Evolutionary conservation across 208 protist genomes (phyloP).

Genomic region (Leptomonas pyrrhocoris): DNA sequence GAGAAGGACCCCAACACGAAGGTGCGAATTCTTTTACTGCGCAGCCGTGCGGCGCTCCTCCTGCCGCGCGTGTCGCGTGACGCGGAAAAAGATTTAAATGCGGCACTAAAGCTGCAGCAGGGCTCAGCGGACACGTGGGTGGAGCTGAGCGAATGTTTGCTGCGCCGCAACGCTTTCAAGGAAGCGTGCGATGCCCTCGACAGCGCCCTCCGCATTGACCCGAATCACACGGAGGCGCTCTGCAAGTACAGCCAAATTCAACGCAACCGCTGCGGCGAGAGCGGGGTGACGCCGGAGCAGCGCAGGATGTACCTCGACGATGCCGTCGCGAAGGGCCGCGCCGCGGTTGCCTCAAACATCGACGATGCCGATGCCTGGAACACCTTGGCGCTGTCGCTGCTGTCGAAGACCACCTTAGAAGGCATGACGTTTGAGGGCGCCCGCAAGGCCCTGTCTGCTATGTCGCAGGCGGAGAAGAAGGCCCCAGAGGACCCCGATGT

Average conservation of each 20-base stretch:
- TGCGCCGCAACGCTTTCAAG: slow-evolving; percentile 72
- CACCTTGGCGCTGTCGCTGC: slow-evolving; percentile 66
- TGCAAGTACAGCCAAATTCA: slow-evolving; percentile 85
- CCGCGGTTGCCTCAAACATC: slow-evolving; percentile 56
- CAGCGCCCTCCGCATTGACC: slow-evolving; percentile 56
- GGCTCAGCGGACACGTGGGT: slow-evolving; percentile 70
- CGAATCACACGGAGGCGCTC: slow-evolving; percentile 55
- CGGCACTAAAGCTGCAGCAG: slow-evolving; percentile 70
- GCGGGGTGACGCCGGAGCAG: slow-evolving; percentile 48
- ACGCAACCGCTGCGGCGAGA: slow-evolving; percentile 70
- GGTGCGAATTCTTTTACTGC: slow-evolving; percentile 70
- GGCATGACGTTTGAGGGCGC: slow-evolving; percentile 55
- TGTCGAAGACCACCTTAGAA: slow-evolving; percentile 59
- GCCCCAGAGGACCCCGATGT: slow-evolving; percentile 68
- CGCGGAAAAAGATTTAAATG: slow-evolving; percentile 73
- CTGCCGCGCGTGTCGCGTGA: slow-evolving; percentile 77
- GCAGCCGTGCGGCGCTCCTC: slow-evolving; percentile 58
- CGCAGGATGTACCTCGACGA: slow-evolving; percentile 51
- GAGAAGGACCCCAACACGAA: slow-evolving; percentile 50
- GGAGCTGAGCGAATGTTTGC: slow-evolving; percentile 73
- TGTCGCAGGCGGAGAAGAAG: slow-evolving; percentile 61
- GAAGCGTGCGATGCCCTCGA: slow-evolving; percentile 83
- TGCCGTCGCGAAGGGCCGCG: slow-evolving; percentile 58
- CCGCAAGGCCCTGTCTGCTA: slow-evolving; percentile 52
- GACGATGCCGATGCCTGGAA: slow-evolving; percentile 72